Evolutionary conservation across 2,329 filamentous ascomycete species (phyloP), one percentile per base, ranked within the genome.

Genomic region (Cordyceps cicadae): DNA sequence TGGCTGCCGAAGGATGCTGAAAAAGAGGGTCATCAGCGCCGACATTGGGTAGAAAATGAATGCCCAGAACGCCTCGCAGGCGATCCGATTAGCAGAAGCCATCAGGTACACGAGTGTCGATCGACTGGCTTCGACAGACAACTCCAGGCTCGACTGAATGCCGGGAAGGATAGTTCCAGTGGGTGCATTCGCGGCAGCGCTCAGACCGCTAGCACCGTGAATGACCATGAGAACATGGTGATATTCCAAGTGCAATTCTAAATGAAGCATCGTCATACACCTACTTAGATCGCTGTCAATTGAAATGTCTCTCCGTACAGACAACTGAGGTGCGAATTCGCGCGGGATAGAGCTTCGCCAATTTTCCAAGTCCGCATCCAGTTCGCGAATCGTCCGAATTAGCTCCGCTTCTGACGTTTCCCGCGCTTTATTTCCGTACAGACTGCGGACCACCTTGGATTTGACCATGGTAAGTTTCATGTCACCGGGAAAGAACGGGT

Each of bases 21-120:
- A 81, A 65, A 85, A 85, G 0, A 85, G 71, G 1, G 75, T 76
- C 58, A 84, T 71, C 15, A 82, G 70, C 1, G 82, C 81, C 0
- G 79, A 78, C 59, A 82, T 77, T 1, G 82, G 81, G 59, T 85
- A 85, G 65, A 82, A 84, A 2, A 82, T 72, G 3, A 83, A 68
- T n/a, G 77, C 69, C 79, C 79, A 82, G 63, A 83, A 83, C 12
- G 77, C 74, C 49, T 80, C 77, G 1, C 75, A 72, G 0, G 74
- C 71, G 1, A 84, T 66, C 0, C 73, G 72, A 50, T 76, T 69
- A 2, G 75, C 72, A 0, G 77, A 75, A 0, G 73, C 72, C 26
- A 74, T 69, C 3, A 84, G 65, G 54, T 79, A 83, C 2, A 78
- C 69, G 2, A 85, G 66, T 0, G 80, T 83, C 0, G 81, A 81